These are phyloP conservation scores for Kodamaea ohmeri DNA, from an alignment of 1,139 yeast genomes.

Conservation along the genomic window DNA sequence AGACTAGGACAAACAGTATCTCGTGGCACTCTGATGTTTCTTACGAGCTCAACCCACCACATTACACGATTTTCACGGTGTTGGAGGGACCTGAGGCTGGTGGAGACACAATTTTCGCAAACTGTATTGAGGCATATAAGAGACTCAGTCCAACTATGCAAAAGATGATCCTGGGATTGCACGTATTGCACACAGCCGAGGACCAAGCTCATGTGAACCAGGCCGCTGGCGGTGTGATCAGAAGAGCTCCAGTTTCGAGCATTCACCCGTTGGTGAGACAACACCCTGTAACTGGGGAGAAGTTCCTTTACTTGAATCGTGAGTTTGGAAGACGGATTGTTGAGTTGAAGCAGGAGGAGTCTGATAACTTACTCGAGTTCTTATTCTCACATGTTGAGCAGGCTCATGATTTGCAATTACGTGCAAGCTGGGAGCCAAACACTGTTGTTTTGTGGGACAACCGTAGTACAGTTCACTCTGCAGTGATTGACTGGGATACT, in stretches of 20 bases:
- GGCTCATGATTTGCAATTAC: conserved; percentile 51
- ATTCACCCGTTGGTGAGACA: conserved; percentile 27
- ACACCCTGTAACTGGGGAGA: conserved; percentile 27
- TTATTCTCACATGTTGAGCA: conserved; percentile 25
- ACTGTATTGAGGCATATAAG: conserved; percentile 30
- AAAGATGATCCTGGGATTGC: conserved; percentile 24
- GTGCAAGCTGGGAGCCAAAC: conserved; percentile 56
- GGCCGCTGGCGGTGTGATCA: conserved; percentile 23
- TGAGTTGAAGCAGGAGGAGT: conserved; percentile 29
- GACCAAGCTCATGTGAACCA: conserved; percentile 24
- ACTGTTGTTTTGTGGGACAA: conserved; percentile 21
- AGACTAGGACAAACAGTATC: conserved; percentile 22
- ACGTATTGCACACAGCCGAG: conserved; percentile 26
- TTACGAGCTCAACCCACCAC: conserved; percentile 36
- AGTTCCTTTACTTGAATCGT: conserved; percentile 23
- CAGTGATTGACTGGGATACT: conserved; percentile 19
- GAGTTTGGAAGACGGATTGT: conserved; percentile 26
- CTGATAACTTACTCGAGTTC: conserved; percentile 23
- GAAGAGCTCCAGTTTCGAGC: conserved; percentile 25
- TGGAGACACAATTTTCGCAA: conserved; percentile 37
- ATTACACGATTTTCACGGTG: conserved; percentile 32
- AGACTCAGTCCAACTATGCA: conserved; percentile 28
- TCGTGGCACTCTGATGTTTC: conserved; percentile 41
- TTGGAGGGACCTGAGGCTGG: conserved; percentile 36
- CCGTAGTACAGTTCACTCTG: conserved; percentile 17